These are phyloP conservation scores for Combretum micranthum DNA, from an alignment of 345 rosid genomes.

Conservation along the genomic window DNA sequence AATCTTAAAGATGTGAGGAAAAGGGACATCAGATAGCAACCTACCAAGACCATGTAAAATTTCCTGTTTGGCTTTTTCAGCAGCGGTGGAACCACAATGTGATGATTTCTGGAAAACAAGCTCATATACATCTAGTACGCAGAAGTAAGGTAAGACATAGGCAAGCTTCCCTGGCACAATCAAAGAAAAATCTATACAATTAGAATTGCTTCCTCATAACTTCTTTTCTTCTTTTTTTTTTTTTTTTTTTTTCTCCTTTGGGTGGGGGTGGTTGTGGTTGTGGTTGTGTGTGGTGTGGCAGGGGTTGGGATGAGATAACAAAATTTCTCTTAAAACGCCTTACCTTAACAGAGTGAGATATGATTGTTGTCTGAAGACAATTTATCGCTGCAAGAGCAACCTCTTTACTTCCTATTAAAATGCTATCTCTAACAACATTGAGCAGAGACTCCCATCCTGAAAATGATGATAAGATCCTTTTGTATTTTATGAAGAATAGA, in stretches of 20 bases:
- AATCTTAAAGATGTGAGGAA: neutral
- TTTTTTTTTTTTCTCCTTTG: too few species aligned
- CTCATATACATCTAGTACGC: constrained; percentile 79
- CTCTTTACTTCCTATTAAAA: constrained; percentile 82
- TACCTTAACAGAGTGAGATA: constrained; percentile 79
- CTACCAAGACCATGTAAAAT: constrained; percentile 84
- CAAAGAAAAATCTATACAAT: constrained; percentile 11
- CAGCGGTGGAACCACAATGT: constrained; percentile 44
- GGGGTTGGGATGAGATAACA: too few species aligned
- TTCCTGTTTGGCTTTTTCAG: constrained; percentile 84
- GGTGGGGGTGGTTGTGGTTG: too few species aligned
- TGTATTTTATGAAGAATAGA: neutral
- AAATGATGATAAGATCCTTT: neutral
- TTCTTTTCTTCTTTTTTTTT: too few species aligned
- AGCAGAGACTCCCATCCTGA: constrained; percentile 96
- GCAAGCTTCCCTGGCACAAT: constrained; percentile 51
- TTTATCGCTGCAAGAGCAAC: constrained; percentile 88
- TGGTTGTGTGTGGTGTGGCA: too few species aligned
- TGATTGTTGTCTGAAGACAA: constrained; percentile 79
- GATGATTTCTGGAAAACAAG: constrained; percentile 67
- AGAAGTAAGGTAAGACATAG: constrained; percentile 70
- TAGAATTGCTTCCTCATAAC: neutral
- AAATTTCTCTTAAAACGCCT: neutral
- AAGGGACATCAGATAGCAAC: constrained; percentile 13
- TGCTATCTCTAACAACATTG: constrained; percentile 64